These are phyloP conservation scores for Fusarium burgessii DNA, from an alignment of 2,329 filamentous ascomycete species.

Conservation along the genomic window DNA sequence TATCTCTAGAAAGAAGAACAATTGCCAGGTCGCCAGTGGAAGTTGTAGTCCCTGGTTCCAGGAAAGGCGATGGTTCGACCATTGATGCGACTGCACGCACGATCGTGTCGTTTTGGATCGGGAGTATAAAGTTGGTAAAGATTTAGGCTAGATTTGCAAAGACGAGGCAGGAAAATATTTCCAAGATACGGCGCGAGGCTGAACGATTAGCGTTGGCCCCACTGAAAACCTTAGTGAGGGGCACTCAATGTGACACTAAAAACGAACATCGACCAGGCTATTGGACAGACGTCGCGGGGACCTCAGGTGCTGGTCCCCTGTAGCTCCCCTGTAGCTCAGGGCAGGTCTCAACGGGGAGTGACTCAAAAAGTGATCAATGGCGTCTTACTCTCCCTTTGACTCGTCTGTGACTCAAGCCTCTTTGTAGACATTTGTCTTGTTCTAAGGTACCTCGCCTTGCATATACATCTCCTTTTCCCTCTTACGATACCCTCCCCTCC, in stretches of 20 bases:
- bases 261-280: conserved; percentile 28
- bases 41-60: conserved; percentile 75
- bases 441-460: conserved; percentile 15
- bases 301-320: neutral
- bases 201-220: conserved; percentile 31
- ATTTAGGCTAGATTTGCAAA: conserved; percentile 4
- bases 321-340: conserved; percentile 30
- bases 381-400: conserved; percentile 40
- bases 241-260: conserved; percentile 25
- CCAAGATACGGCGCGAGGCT: conserved; percentile 31
- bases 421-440: conserved; percentile 37
- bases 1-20: conserved; percentile 89
- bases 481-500: conserved; percentile 21
- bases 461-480: conserved; percentile 31
- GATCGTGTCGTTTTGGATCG: conserved; percentile 1
- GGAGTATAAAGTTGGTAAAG: neutral
- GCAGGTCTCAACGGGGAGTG: conserved; percentile 4
- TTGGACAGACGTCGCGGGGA: conserved; percentile 22
- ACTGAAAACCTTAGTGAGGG: conserved; percentile 39
- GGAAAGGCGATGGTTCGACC: conserved; percentile 76
- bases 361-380: conserved; percentile 35
- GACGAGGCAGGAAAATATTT: conserved; percentile 41
- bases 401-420: conserved; percentile 38
- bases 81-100: conserved; percentile 45
- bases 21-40: conserved; percentile 78